phyloP scores from a whole-genome alignment of 805 yeast species.

The Teunomyces cretensis region DNA sequence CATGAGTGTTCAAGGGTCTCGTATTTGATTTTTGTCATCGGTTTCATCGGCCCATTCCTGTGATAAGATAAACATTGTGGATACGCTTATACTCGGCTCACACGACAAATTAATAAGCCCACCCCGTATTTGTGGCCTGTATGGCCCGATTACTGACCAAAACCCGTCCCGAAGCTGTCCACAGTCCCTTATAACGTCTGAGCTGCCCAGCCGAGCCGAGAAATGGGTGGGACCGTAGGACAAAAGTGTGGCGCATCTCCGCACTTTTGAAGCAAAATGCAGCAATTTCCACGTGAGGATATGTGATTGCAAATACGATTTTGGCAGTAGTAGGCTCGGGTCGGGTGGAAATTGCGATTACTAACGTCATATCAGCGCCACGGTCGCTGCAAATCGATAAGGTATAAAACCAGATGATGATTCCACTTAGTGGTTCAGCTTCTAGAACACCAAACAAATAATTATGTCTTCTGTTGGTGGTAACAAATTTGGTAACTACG shows the following conservation, averaged over 20 bases:
- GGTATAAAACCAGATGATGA: neutral
- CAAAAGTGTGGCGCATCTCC: neutral
- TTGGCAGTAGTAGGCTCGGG: neutral
- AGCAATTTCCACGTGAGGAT: neutral
- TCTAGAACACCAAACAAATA: neutral
- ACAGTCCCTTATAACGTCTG: neutral
- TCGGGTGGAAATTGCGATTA: neutral
- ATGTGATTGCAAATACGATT: neutral
- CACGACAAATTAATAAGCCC: too few relatives aligned
- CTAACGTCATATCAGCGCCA: neutral
- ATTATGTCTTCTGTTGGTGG: constrained; percentile 1
- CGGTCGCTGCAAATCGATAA: constrained; percentile 1
- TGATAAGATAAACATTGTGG: too few relatives aligned
- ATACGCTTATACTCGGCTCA: too few relatives aligned
- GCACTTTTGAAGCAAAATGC: neutral
- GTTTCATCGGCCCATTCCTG: too few relatives aligned
- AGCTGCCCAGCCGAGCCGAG: neutral
- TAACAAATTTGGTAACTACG: constrained; percentile 32
- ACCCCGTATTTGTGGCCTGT: too few relatives aligned
- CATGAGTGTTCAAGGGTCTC: too few relatives aligned
- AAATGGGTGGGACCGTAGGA: neutral
- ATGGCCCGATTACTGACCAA: too few relatives aligned
- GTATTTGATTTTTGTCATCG: too few relatives aligned
- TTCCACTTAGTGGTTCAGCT: neutral
- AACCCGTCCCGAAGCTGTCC: neutral